A percentile compares a stretch with the other conserved stretches of the same genome.
Conservation (phyloP, 345 rosid genomes). For the Crucihimalaya himalaica region DNA sequence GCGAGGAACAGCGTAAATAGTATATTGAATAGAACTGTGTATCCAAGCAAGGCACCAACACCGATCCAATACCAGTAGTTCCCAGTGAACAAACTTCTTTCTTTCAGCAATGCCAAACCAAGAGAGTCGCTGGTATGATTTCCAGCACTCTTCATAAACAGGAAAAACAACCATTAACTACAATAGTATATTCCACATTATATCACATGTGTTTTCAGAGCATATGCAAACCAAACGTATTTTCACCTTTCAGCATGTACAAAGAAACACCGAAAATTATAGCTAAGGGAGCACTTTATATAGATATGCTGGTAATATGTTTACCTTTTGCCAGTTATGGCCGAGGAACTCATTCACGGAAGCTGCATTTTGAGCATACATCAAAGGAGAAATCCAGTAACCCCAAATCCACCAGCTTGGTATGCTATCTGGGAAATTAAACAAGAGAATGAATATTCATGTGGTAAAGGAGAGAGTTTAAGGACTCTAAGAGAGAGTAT, state of each 20-base stretch:
- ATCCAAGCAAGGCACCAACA: slow-evolving; percentile 88
- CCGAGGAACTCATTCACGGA: slow-evolving; percentile 96
- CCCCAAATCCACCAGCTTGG: slow-evolving; percentile 99
- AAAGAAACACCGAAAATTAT: background rate
- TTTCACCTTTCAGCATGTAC: background rate
- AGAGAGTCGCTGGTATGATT: slow-evolving; percentile 49
- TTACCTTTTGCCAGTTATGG: slow-evolving; percentile 87
- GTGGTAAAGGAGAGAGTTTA: background rate
- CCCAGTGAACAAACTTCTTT: slow-evolving; percentile 75
- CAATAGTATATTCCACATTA: background rate
- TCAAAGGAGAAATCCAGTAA: slow-evolving; percentile 94
- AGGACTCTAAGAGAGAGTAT: slow-evolving; percentile 7
- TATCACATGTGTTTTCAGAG: background rate
- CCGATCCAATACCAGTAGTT: slow-evolving; percentile 99
- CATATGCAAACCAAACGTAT: background rate
- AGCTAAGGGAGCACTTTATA: slow-evolving; percentile 5
- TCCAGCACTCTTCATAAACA: slow-evolving; percentile 54
- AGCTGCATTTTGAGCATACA: slow-evolving; percentile 97
- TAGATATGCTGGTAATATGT: background rate
- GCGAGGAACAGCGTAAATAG: slow-evolving; percentile 77
- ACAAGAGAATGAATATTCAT: slow-evolving; percentile 24
- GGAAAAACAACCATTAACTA: slow-evolving; percentile 28
- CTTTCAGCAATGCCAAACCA: slow-evolving; percentile 67
- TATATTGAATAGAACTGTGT: slow-evolving; percentile 67
- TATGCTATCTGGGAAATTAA: slow-evolving; percentile 67